Base-by-base conservation (phyloP, 306 rosid species). In the Oxytropis ochrocephala region DNA sequence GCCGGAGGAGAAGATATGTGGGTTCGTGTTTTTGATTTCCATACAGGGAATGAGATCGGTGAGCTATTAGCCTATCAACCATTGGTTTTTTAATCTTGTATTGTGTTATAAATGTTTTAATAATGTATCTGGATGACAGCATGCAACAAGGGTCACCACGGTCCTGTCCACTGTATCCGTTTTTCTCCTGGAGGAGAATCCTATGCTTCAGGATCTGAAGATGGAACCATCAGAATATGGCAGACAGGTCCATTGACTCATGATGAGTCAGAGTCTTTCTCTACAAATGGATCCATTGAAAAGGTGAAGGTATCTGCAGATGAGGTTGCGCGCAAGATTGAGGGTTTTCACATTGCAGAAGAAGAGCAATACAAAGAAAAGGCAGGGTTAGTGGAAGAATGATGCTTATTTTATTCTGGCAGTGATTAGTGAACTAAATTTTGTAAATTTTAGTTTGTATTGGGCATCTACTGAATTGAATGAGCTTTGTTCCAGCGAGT, bases 1-100 rank as follows among this genome's bases (percentile, higher is more conserved):
- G 98, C 96, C 4, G 98, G 95, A 12, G 98, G 98, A 76, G 98
- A 92, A 80, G 98, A 92, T 38, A 92, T 92, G 98, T 92, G 98
- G 98, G 79, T 92, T 55, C 96, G 51, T 74, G 89, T 92, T 5
- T 87, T 85, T 81, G 98, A 92, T 64, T 92, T 89, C 72, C 92
- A 89, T 69, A 86, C 91, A 0, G 98, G 98, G 12, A 82, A 86
- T 11, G 98, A 92, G 77, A 92, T 92, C 38, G 90, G 98, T 92
- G 75, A 33, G 86, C 62, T 48, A 32, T 33, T 29, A n/a, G n/a
- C n/a, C 62, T 48, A 24, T 24, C 29, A 56, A 64, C 33, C 35
- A 29, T 57, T 30, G 57, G 8, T 55, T 74, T 11, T 64, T 9
- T 47, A 0, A 9, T 30, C 7, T 54, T 2, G 42, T 78, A 12